phyloP scores from a whole-genome alignment of 2,329 filamentous ascomycete genomes.

The Exophiala aquamarina region DNA sequence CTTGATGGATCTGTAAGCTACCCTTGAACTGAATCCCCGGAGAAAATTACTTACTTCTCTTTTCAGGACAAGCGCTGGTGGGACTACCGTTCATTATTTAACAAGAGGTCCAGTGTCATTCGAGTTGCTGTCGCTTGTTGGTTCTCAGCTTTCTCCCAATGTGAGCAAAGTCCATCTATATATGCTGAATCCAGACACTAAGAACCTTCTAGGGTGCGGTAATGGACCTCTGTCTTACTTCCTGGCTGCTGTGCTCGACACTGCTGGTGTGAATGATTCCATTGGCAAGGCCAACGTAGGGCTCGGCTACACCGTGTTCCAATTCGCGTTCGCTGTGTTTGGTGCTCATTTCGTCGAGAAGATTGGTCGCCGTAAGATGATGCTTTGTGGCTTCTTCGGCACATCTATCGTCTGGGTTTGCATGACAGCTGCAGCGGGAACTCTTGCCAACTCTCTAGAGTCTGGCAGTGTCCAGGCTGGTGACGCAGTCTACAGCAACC shows the following conservation, averaged over 20 bases:
- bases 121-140: slow-evolving; percentile 53
- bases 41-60: neutral
- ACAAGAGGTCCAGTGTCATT: slow-evolving; percentile 47
- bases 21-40: no score
- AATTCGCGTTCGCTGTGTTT: slow-evolving; percentile 54
- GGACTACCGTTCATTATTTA: slow-evolving; percentile 55
- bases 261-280: slow-evolving; percentile 51
- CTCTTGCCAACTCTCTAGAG: slow-evolving; percentile 29
- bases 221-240: slow-evolving; percentile 53
- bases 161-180: slow-evolving; percentile 17
- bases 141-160: slow-evolving; percentile 56
- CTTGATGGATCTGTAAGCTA: slow-evolving; percentile 30
- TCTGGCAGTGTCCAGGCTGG: slow-evolving; percentile 23
- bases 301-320: slow-evolving; percentile 56
- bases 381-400: slow-evolving; percentile 51
- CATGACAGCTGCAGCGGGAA: slow-evolving; percentile 49
- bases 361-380: slow-evolving; percentile 58
- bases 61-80: slow-evolving; percentile 41
- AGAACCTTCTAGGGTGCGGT: slow-evolving; percentile 28
- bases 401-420: slow-evolving; percentile 53
- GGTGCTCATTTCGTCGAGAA: slow-evolving; percentile 59
- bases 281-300: slow-evolving; percentile 55
- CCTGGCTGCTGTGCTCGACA: slow-evolving; percentile 52
- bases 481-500: slow-evolving; percentile 31
- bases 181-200: neutral